Evolutionary conservation across 768 basidiomycete species (phyloP), one percentile per base, ranked within the genome.

Genomic region (Sistotremastrum niveocremeum): DNA sequence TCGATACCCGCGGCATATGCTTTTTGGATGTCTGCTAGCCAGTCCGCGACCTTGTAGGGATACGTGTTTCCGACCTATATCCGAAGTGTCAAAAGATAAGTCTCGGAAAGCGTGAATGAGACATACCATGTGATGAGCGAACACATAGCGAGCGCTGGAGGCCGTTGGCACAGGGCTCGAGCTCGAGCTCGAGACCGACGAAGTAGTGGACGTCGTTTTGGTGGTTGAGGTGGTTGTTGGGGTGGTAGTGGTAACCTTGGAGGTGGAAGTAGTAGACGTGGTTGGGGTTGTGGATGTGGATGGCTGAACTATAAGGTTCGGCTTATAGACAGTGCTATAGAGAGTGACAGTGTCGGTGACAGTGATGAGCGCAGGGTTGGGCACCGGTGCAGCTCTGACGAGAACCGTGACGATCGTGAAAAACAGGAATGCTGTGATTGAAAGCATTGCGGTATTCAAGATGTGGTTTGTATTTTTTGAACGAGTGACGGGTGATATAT

Each of bases 1-100:
- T 83, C 81, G 51, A 84, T 72, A 10, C 78, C 78, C 46, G 67
- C 70, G 4, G 66, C 57, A 47, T 72, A 62, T 0, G 83, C 83
- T 10, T 77, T 68, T 3, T 51, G 31, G 28, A 83, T 73, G 54
- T 84, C 70, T 48, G 44, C 72, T 43, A 71, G 59, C 58, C 73
- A 72, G 44, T 54, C 52, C 37, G 57, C 46, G 31, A 50, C 31
- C 2, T 59, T 73, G 58, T 81, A 84, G 2, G 77, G 72, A 59
- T 74, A 80, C 3, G 77, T 69, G 52, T 84, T 84, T 34, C 82
- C 82, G 32, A 81, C 62, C 56, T 6, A 48, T 37, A 47, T 61
- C 60, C n/a, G 41, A 34, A 28, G 30, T 39, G 44, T 7, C 41
- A 30, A 10, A 8, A 12, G 31, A 42, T 6, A 39, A 38, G 31